Base-by-base conservation (phyloP, 768 basidiomycete species). In the Boletus reticuloceps region DNA sequence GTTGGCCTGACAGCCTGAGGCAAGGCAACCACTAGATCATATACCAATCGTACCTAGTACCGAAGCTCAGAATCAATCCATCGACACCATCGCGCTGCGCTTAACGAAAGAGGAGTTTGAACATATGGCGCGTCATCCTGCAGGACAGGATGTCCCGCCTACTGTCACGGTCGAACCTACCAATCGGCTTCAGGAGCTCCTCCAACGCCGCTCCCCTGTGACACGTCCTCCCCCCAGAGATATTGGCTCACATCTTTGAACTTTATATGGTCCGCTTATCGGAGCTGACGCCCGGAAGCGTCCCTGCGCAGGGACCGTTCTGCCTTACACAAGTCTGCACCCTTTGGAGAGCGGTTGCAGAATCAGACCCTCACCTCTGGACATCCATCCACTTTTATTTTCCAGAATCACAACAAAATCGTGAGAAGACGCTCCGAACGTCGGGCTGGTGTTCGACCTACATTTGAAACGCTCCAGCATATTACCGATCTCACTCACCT, bases 231-330 rank as follows among this genome's bases (percentile, higher is more conserved):
- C 65, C 60, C 11, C 34, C 56, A 5, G 60, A 83, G 72, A 68
- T 82, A 78, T 50, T 77, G 27, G 32, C 39, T 12, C 22, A 49
- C 34, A 45, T 65, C 10, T 67, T 60, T 31, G 54, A 55, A 19
- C 11, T 58, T 19, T 59, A 32, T 38, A 29, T 62, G 5, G 20
- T 4, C 22, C 25, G 5, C n/a, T 50, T 10, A 29, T 37, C 16
- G 20, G 39, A 40, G n/a, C 32, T 14, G 19, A 25, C 29, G 5
- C n/a, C 32, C 2, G 7, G 34, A 17, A 17, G 12, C 31, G 4
- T 39, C 2, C 14, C 29, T 14, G 27, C 42, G 0, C 50, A 46
- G 1, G 52, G 55, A 11, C 58, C 59, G 1, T 53, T 58, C 36
- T 50, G 20, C 53, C 60, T 69, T 17, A 36, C 47, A 5, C 58